Evolutionary conservation across 1,284 basidiomycete genomes (phyloP), one percentile per base, ranked within the genome.

Genomic region (Microstroma glucosiphilum): DNA sequence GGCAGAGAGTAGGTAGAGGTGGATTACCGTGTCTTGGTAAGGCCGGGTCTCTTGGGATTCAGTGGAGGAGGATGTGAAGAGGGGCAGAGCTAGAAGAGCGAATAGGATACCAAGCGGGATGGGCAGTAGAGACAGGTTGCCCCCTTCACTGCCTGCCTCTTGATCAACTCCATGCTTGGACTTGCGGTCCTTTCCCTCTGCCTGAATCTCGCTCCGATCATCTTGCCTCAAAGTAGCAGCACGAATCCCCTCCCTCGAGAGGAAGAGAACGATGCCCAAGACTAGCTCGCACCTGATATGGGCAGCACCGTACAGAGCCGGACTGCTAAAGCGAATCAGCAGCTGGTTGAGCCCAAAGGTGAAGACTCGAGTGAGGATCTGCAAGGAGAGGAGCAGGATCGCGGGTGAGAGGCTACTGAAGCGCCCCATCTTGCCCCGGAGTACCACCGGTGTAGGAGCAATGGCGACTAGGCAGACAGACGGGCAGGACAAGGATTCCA

Each of bases 281-380:
- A 98, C 80, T 40, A 89, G 84, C 73, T 92, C 91, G 78, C 92
- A 89, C 72, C 91, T 90, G 61, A 92, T 88, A 2, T 89, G 86
- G 11, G 89, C 89, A 0, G 89, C 89, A 6, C 90, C 91, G 72
- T 92, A 96, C 15, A 89, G 88, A 58, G 85, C 85, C 0, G 94
- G 92, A 1, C 90, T 87, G 0, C 89, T 87, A 43, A 93, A 84
- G 0, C 92, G 87, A 54, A 96, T 84, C 6, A 96, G 84, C 8
- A 86, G 83, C 80, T 96, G 92, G 79, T 97, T 96, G 56, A 97
- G 84, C 6, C 83, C 80, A 75, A 96, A 96, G 0, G 94, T 96
- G 68, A 92, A 83, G 6, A 90, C 72, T 0, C 94, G 85, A 41
- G 91, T 89, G 60, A 88, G 82, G 51, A 96, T 82, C 76, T 97